Base-by-base conservation (phyloP, 2,329 filamentous ascomycete genomes). In the Fusarium chuoi region DNA sequence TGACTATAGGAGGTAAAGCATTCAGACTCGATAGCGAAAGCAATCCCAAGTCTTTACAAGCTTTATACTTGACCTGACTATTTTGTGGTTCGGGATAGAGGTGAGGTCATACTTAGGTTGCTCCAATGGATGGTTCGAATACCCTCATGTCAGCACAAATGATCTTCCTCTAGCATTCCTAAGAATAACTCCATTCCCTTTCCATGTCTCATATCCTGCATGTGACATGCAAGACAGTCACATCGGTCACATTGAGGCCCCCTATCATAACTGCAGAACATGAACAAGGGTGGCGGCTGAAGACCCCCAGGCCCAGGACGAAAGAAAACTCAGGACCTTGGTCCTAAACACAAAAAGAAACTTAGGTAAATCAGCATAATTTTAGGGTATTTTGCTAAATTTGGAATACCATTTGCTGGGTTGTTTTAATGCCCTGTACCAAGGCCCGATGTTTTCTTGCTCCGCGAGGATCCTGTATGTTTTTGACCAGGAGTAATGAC, bases 391-490 rank as follows among this genome's bases (percentile, higher is more conserved):
- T 33, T 33, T 33, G 33, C 33, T 6, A 13, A 14, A 14, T 17
- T 17, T 18, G 5, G 6, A 5, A 7, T 24, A 2, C 41, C 15
- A 7, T 11, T 42, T 42, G 6, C 9, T 7, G 0, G 0, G 10
- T 20, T 45, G 10, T 20, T 45, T 20, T 7, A 0, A 20, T 6
- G 3, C 42, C 12, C 7, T 18, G 13, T 1, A 2, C 6, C 1
- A 10, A 26, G 5, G 44, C 26, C 3, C 4, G 24, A 6, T 26
- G 18, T 7, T 46, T 26, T 46, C 12, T 26, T 6, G 8, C 24
- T 20, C 24, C 24, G 0, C 1, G 5, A 26, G 5, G 17, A 12
- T 6, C 18, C 24, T 28, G 14, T 54, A 18, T 38, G 3, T 26
- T 5, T 15, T 22, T 17, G 14, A 54, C 7, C 10, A 7, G 18